Conservation (phyloP, 768 basidiomycete species). For the Lactarius sanguifluus region DNA sequence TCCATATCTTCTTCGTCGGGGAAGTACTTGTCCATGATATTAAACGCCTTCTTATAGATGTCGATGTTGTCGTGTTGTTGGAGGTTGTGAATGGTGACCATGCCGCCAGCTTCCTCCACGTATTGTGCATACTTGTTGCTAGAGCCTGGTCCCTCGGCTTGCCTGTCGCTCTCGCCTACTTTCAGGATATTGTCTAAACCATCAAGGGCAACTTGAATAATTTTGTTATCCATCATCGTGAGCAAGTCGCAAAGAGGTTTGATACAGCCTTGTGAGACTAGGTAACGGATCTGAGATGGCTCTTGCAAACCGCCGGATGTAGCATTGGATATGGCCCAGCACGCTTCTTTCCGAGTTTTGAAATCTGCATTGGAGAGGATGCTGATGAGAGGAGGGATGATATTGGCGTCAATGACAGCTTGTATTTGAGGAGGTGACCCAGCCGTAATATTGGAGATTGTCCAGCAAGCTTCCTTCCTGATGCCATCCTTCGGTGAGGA, state of each 20-base stretch:
- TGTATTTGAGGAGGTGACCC: slow-evolving; percentile 97
- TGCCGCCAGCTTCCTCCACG: slow-evolving; percentile 98
- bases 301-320: slow-evolving; percentile 97
- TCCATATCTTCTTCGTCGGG: slow-evolving; percentile 95
- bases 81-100: slow-evolving; percentile 98
- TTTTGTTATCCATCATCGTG: slow-evolving; percentile 99
- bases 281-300: slow-evolving; percentile 95
- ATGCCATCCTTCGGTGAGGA: slow-evolving; percentile 99
- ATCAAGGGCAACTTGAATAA: slow-evolving; percentile 97
- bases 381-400: slow-evolving; percentile 97
- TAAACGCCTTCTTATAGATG: slow-evolving; percentile 99
- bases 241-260: slow-evolving; percentile 97
- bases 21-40: slow-evolving; percentile 98
- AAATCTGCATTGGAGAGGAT: slow-evolving; percentile 97
- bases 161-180: slow-evolving; percentile 94
- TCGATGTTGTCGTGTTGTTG: slow-evolving; percentile 99
- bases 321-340: slow-evolving; percentile 99
- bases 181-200: slow-evolving; percentile 98
- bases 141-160: slow-evolving; percentile 74
- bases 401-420: slow-evolving; percentile 95
- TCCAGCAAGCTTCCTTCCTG: slow-evolving; percentile 99
- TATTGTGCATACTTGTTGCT: slow-evolving; percentile 91
- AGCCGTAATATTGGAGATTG: slow-evolving; percentile 97
- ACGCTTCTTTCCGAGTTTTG: slow-evolving; percentile 99
- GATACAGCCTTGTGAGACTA: slow-evolving; percentile 97